Base-by-base conservation (phyloP, 2,329 filamentous ascomycete species). In the Aureobasidium leucospermi region DNA sequence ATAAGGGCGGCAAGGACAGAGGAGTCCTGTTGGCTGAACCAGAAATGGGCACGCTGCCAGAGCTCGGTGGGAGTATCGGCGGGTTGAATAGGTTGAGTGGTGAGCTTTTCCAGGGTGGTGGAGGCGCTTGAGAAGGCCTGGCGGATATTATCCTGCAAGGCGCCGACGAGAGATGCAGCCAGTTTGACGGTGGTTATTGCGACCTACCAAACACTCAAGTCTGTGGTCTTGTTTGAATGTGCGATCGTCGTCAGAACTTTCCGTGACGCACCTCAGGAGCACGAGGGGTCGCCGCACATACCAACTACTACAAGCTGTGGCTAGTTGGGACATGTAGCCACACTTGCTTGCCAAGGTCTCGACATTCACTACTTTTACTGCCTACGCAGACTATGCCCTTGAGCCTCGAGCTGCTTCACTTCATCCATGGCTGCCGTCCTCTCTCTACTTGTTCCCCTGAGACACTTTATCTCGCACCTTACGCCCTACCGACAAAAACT, bases 11-110 rank as follows among this genome's bases (percentile, higher is more conserved):
- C 38, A 45, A 68, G 65, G 58, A 72, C 52, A 2, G 68, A 66
- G 2, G 67, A 69, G 63, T 67, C 68, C 59, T 72, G 69, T 48
- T 58, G 19, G 4, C 32, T 58, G 38, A 69, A 61, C 60, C 68
- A 65, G 55, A 67, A 62, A 32, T 65, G 58, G 45, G 67, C n/a
- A n/a, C 46, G 51, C 32, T 58, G 39, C 51, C 43, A 51, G 19
- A 57, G 31, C 19, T 58, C 53, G 38, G 34, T 15, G 19, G 46
- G 16, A 42, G 36, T 7, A 15, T 9, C n/a, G 53, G 39, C 15
- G n/a, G 28, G 1, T 29, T 23, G 6, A 28, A 38, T 2, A 6
- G 49, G 13, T 13, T 28, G 36, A 3, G n/a, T 13, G 13, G 39
- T 56, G 36, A 53, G 19, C 28, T 52, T 38, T 4, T 42, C 23